Evolutionary conservation across 2,329 filamentous ascomycete genomes (phyloP), one percentile per base, ranked within the genome.

Genomic region (Incumbomyces lentus): DNA sequence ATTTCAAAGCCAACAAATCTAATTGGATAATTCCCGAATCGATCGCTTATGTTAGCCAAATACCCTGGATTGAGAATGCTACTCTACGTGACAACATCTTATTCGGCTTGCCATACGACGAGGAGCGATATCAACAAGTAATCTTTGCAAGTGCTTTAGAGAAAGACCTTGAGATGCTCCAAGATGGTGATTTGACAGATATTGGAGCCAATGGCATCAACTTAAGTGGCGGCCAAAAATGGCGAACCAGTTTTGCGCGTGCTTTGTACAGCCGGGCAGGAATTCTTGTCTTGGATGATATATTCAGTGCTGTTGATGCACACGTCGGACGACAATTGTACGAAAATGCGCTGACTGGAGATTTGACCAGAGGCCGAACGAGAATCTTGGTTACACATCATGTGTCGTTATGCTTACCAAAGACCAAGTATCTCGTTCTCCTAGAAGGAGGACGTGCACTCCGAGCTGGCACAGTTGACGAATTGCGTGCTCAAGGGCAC

Each of bases 191-290:
- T 55, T 65, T 76, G 39, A 93, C 87, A 0, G 84, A 89, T 58
- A 85, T 93, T 44, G 86, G 86, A 10, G 83, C 84, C 2, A 89
- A 90, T 51, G 86, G 86, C 6, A 85, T 92, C 55, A 89, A 90
- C 55, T 69, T 93, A 6, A 87, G 82, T 51, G 86, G 87, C 52
- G 87, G 86, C 0, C 86, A 93, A 63, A 80, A 85, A 58, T 89
- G 86, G 83, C 76, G 86, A 44, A 75, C 92, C 29, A 86, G 84
- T 0, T 79, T 93, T 55, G 86, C 86, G 1, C 73, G 86, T 39
- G 85, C 86, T 1, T 70, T 92, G 14, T 92, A 92, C 62, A 89
- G 84, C 1, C 73, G 85, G 12, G 84, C 84, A 1, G 81, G 82
- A 0, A 81, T 88, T 51, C 68, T 93, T 4, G 69, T 92, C 14